A percentile compares a stretch with the other conserved stretches of the same genome.
Conservation (phyloP, 2,329 filamentous ascomycete genomes). For the Fusarium bulbicola region DNA sequence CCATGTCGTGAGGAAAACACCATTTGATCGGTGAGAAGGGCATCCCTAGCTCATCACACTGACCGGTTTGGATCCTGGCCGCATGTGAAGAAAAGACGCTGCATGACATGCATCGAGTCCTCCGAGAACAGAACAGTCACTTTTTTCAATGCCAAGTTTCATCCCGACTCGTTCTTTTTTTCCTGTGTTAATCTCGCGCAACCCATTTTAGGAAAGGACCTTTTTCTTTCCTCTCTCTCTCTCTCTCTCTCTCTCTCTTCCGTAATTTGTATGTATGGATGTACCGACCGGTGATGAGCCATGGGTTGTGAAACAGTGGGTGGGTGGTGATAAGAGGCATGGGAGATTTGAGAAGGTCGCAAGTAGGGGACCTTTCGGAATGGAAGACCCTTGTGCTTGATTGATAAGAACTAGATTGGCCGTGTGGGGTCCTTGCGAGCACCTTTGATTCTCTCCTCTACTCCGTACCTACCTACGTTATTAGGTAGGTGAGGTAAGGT, state of each 20-base stretch:
- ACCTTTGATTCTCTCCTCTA: not conserved
- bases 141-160: not conserved
- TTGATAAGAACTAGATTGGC: not conserved
- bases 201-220: not conserved
- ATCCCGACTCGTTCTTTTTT: not conserved
- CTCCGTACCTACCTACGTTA: not conserved
- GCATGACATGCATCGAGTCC: conserved; percentile 14
- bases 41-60: conserved; percentile 9
- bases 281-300: not conserved
- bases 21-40: not conserved
- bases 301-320: not conserved
- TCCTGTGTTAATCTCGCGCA: not conserved
- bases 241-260: not conserved
- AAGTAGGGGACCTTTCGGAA: not conserved
- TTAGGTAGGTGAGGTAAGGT: not conserved
- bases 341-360: not conserved
- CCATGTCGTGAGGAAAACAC: not conserved
- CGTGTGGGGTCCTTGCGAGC: conserved; percentile 9
- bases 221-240: not conserved
- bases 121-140: not conserved
- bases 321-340: not conserved
- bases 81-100: conserved; percentile 17
- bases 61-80: not conserved
- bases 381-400: not conserved
- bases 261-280: not conserved